phyloP scores from a whole-genome alignment of 805 yeast species.

The Komagataella mondaviorum region DNA sequence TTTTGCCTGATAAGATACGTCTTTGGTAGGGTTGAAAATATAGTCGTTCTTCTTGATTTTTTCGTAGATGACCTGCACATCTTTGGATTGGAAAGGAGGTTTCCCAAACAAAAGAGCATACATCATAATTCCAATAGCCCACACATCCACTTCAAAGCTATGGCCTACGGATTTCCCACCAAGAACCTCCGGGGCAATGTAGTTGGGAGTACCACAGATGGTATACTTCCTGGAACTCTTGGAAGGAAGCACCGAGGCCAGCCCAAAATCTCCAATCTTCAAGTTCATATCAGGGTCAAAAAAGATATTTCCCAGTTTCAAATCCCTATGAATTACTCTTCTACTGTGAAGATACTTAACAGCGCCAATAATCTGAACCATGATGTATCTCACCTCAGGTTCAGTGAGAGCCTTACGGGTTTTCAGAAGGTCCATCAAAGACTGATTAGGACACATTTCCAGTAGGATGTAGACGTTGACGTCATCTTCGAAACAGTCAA shows the following conservation, averaged over 20 bases:
- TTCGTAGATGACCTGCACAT: constrained; percentile 84
- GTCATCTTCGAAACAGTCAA: constrained; percentile 96
- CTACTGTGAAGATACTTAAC: constrained; percentile 84
- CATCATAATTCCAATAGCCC: constrained; percentile 97
- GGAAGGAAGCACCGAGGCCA: constrained; percentile 84
- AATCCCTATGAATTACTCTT: constrained; percentile 89
- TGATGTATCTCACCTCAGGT: constrained; percentile 81
- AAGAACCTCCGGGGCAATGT: constrained; percentile 95
- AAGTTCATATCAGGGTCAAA: constrained; percentile 89
- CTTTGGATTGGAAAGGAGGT: constrained; percentile 97
- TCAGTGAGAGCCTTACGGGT: constrained; percentile 77
- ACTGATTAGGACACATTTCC: constrained; percentile 92
- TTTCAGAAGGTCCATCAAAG: constrained; percentile 84
- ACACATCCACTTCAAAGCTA: constrained; percentile 86
- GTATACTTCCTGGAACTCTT: constrained; percentile 73
- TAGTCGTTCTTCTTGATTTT: constrained; percentile 78
- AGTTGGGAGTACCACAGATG: constrained; percentile 97
- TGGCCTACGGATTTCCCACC: constrained; percentile 84
- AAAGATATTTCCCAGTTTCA: constrained; percentile 91
- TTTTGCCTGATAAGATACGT: constrained; percentile 59
- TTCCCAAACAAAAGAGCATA: constrained; percentile 86
- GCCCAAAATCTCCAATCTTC: constrained; percentile 95
- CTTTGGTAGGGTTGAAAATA: constrained; percentile 55
- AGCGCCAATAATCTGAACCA: constrained; percentile 92
- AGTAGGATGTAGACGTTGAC: constrained; percentile 83